Evolutionary conservation across 495 filamentous ascomycete genomes (phyloP).

Genomic region (Penicillium mononematosum): DNA sequence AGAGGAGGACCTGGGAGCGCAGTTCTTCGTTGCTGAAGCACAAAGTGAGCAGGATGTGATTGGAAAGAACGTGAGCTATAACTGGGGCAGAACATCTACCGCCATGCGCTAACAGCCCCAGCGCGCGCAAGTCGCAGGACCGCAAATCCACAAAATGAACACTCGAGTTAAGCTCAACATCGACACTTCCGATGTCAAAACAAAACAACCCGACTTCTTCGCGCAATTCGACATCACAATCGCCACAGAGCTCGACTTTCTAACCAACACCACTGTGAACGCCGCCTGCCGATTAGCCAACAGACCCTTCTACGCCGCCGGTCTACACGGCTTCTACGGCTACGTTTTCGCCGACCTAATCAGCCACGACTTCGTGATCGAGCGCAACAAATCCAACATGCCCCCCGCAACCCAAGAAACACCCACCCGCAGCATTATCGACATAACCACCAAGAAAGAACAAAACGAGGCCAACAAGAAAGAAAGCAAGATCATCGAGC

Average conservation of each 20-base stretch:
- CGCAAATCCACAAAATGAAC: constrained; percentile 79
- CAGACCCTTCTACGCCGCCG: constrained; percentile 84
- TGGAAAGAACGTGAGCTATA: constrained; percentile 65
- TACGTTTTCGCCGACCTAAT: constrained; percentile 93
- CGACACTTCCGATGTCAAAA: constrained; percentile 61
- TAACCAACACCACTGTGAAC: constrained; percentile 73
- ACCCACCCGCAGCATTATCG: constrained; percentile 70
- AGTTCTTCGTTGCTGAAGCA: constrained; percentile 79
- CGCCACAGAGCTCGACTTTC: constrained; percentile 81
- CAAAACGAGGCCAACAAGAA: constrained; percentile 68
- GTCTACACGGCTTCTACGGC: constrained; percentile 86
- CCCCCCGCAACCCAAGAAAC: constrained; percentile 68
- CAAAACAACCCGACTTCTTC: constrained; percentile 70
- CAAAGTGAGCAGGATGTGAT: constrained; percentile 45
- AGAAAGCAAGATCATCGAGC: constrained; percentile 74
- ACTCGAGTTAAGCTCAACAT: constrained; percentile 78
- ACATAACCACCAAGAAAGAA: constrained; percentile 70
- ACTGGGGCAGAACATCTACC: background rate
- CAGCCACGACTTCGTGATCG: constrained; percentile 80
- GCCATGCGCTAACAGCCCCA: constrained; percentile 26
- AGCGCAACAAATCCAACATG: constrained; percentile 77
- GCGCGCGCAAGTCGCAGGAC: constrained; percentile 81
- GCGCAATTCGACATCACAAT: constrained; percentile 80
- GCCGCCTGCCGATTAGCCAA: constrained; percentile 71
- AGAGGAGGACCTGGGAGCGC: constrained; percentile 78